Evolutionary conservation across 1,284 basidiomycete species (phyloP), one percentile per base, ranked within the genome.

Genomic region (Afroboletus lepidellus): DNA sequence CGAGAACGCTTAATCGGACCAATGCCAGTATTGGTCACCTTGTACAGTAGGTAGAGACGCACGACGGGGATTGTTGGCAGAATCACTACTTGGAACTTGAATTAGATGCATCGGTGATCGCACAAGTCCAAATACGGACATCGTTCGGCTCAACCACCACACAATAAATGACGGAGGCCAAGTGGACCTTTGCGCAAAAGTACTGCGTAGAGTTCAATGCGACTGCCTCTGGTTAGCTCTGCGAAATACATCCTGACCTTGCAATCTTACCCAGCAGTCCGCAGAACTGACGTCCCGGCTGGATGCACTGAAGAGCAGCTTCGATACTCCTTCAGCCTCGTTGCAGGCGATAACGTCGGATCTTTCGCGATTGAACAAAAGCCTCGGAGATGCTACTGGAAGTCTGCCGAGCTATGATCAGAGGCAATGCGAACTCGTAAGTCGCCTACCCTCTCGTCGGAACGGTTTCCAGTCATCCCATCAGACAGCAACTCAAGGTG

Each of bases 361-460:
- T 42, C 64, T 83, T 27, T 76, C 80, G 5, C 77, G 76, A 54
- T 67, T 88, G 44, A 74, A 79, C 36, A 87, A 84, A 59, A 74
- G 72, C 20, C 74, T 90, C 18, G 73, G 76, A 1, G 84, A 83
- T 61, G 85, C 83, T 7, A 80, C 79, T 8, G 74, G 77, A 3
- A 80, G 76, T 51, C 70, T 92, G 36, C 86, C 90, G 5, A 72
- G 78, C 37, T 91, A 89, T 63, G 88, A 90, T 66, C 87, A 87
- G 62, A 76, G 84, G 53, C 82, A 82, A 59, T 87, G 78, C 60
- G 85, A 88, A 60, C 67, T 74, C 58, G 90, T 90, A 59, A 54
- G 84, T 74, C 27, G 21, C 42, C 15, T 15, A 16, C 24, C 38
- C 11, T 39, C 8, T 41, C 27, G 29, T 47, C 13, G 11, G 21